Evolutionary conservation across 495 filamentous ascomycete genomes (phyloP).

Genomic region (Chlorociboria aeruginascens): DNA sequence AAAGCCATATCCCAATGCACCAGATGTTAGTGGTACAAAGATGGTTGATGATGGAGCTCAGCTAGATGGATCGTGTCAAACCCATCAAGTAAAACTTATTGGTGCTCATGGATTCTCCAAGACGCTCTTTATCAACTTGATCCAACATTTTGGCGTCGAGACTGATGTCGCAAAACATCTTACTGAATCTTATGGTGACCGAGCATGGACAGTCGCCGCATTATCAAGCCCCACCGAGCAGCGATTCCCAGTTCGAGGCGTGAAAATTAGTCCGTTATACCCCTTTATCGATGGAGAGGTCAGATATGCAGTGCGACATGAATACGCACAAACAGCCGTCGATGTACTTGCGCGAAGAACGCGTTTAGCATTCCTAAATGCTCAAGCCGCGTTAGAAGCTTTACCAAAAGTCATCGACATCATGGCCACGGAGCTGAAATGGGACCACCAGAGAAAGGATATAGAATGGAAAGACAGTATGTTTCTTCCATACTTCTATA

Average conservation of each 20-base stretch:
- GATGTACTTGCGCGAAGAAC: conserved; percentile 86
- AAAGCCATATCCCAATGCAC: conserved; percentile 43
- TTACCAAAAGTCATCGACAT: conserved; percentile 83
- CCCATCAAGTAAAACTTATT: conserved; percentile 77
- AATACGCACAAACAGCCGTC: conserved; percentile 89
- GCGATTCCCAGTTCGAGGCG: conserved; percentile 80
- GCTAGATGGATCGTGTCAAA: conserved; percentile 82
- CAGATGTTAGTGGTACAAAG: conserved; percentile 69
- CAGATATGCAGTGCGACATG: conserved; percentile 76
- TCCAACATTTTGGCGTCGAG: conserved; percentile 94
- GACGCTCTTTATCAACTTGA: conserved; percentile 95
- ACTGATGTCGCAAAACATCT: conserved; percentile 92
- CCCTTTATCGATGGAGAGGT: conserved; percentile 97
- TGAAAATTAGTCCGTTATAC: conserved; percentile 71
- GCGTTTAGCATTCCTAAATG: conserved; percentile 86
- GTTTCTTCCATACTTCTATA: conserved; percentile 12
- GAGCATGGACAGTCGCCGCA: conserved; percentile 89
- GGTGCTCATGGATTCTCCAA: conserved; percentile 92
- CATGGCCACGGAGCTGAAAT: conserved; percentile 81
- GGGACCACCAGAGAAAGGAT: conserved; percentile 60
- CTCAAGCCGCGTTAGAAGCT: conserved; percentile 86
- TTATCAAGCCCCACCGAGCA: conserved; percentile 68
- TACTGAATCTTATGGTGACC: conserved; percentile 81
- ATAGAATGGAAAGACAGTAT: conserved; percentile 69
- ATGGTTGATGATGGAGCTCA: conserved; percentile 58